These are phyloP conservation scores for Chlorella sorokiniana DNA, from an alignment of 139 green algal genomes.

Conservation along the genomic window DNA sequence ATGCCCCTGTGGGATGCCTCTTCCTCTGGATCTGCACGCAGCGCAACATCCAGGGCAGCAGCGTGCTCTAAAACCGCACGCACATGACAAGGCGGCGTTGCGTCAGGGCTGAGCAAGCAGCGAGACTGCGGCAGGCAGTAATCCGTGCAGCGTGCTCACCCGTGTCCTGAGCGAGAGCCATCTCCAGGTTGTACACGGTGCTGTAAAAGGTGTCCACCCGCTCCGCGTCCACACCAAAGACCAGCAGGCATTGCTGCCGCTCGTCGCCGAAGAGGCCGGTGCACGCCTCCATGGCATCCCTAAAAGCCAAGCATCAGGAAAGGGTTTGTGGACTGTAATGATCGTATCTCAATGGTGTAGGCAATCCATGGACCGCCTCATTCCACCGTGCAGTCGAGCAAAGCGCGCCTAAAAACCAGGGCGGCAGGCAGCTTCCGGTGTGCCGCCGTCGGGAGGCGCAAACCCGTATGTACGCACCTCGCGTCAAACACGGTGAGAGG, in stretches of 20 bases:
- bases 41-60: not conserved
- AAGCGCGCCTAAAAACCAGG: too few species aligned
- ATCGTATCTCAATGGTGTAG: too few species aligned
- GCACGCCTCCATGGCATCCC: conserved; percentile 46
- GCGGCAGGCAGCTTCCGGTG: too few species aligned
- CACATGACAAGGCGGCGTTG: too few species aligned
- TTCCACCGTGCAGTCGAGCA: too few species aligned
- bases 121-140: too few species aligned
- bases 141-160: not conserved
- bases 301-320: conserved; percentile 1
- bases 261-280: conserved; percentile 35
- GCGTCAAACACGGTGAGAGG: too few species aligned
- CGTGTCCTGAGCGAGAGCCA: conserved; percentile 2
- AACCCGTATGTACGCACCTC: too few species aligned
- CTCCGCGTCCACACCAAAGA: conserved; percentile 35
- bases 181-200: not conserved
- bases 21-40: conserved; percentile 33
- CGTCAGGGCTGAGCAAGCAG: too few species aligned
- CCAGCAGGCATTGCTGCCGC: conserved; percentile 14
- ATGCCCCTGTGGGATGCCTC: conserved; percentile 34
- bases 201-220: conserved; percentile 25
- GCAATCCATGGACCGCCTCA: too few species aligned
- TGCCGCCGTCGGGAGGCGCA: too few species aligned
- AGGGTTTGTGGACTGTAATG: too few species aligned
- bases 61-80: not conserved